Base-by-base conservation (phyloP, 2,329 filamentous ascomycete genomes). In the Onygenales sp. region DNA sequence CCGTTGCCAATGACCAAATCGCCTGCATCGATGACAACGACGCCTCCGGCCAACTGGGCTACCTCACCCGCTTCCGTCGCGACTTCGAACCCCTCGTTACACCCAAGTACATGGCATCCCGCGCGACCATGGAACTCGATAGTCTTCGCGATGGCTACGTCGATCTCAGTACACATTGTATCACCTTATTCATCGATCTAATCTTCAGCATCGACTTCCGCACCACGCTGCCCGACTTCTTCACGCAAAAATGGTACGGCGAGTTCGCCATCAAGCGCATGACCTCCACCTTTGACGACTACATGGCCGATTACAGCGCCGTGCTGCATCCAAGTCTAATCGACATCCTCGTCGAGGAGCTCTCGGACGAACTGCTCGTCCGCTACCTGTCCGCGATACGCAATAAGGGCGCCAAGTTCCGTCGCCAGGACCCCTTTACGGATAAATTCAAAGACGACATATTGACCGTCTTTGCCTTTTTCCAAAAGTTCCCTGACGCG, bases 1-100 rank as follows among this genome's bases (percentile, higher is more conserved):
- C 93, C 45, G 89, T 94, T 54, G 93, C 94, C 61, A 98, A 98
- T 73, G 93, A 98, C 72, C 93, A 98, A 70, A 97, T 98, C 67
- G 91, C 91, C 54, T 96, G 90, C 70, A 95, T 98, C 64, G 93
- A 97, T 69, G 94, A 97, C 68, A 82, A 81, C 55, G 73, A 79
- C 65, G 46, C 86, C 60, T 86, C 89, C 57, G 86, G 88, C 51
- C 83, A 86, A 35, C 75, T 87, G 31, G 88, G 87, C 33, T 96
- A 96, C 73, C 79, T 97, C 49, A 85, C 88, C 3, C 85, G 86
- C 63, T 96, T 96, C 81, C 84, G 84, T 61, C 82, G 85, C 61
- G 89, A 93, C 64, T 86, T 94, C 65, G 86, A 89, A 66, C 79
- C 87, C 2, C 77, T 93, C 36, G 87, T 96, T 44, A 86, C 88